A percentile compares a stretch with the other conserved stretches of the same genome.
These are phyloP conservation scores for Rhizophora apiculata DNA, from an alignment of 345 rosid genomes.

Conservation along the genomic window DNA sequence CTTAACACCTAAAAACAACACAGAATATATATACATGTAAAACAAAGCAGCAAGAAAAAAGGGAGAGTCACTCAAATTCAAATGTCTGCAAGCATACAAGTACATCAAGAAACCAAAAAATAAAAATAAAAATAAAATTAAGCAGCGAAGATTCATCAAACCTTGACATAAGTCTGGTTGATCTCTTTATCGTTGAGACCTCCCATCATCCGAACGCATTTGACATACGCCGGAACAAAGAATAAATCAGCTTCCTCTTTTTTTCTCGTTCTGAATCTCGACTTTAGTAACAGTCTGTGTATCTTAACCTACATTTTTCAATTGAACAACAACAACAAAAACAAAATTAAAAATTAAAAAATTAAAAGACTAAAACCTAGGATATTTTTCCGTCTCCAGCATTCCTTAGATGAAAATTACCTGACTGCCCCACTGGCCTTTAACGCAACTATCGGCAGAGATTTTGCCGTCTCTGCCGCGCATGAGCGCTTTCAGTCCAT, in stretches of 20 bases:
- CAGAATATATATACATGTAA: background rate
- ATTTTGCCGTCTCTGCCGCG: conserved; percentile 67
- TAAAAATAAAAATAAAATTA: background rate
- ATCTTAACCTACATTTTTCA: conserved; percentile 63
- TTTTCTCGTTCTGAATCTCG: conserved; percentile 59
- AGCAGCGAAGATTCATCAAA: conserved; percentile 14
- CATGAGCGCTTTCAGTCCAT: conserved; percentile 64
- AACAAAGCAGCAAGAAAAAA: background rate
- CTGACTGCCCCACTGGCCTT: conserved; percentile 99
- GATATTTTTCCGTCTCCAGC: background rate
- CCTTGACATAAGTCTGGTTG: conserved; percentile 81
- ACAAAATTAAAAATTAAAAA: background rate
- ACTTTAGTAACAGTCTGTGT: conserved; percentile 62
- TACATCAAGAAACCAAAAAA: too few relatives aligned
- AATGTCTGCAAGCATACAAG: too few relatives aligned
- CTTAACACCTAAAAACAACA: conserved; percentile 56
- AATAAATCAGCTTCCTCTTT: conserved; percentile 90
- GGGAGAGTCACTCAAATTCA: background rate
- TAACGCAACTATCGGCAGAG: conserved; percentile 54
- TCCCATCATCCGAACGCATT: conserved; percentile 87
- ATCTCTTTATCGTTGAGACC: conserved; percentile 94
- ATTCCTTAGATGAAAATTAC: conserved; percentile 25
- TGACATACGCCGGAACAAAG: conserved; percentile 89
- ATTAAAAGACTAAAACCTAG: background rate
- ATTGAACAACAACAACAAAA: background rate